Conservation (phyloP, 768 basidiomycete genomes). For the Boletus tylopilopsis region DNA sequence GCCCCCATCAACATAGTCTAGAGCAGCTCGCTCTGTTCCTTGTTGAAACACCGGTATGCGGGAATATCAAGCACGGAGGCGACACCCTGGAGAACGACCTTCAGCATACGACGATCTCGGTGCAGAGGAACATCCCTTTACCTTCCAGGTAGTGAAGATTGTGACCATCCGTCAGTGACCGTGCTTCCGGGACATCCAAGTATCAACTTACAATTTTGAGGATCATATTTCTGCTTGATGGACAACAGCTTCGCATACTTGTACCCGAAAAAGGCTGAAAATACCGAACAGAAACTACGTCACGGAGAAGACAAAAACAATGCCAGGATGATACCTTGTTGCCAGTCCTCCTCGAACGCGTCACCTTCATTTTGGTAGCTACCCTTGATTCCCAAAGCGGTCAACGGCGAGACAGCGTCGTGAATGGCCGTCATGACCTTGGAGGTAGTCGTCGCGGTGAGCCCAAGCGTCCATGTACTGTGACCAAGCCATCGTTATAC, state of each 20-base stretch:
- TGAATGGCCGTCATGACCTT: conserved; percentile 6
- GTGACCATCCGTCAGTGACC: not conserved
- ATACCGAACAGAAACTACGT: not conserved
- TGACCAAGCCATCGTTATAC: no score
- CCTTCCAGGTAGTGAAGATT: conserved; percentile 21
- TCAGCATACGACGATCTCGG: not conserved
- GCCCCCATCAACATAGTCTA: no score
- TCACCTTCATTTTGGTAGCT: conserved; percentile 25
- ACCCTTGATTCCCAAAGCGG: conserved; percentile 12
- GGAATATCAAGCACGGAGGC: conserved; percentile 1
- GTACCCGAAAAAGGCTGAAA: conserved; percentile 20
- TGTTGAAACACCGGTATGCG: conserved; percentile 1
- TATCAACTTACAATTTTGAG: conserved; percentile 15
- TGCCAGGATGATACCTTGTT: conserved; percentile 8
- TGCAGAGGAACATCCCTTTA: no score
- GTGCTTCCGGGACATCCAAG: not conserved
- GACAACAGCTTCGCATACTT: conserved; percentile 14
- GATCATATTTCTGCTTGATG: conserved; percentile 24
- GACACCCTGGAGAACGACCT: conserved; percentile 3
- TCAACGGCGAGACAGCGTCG: conserved; percentile 10
- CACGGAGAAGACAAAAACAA: no score
- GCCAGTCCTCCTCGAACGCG: conserved; percentile 18
- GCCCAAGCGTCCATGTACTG: conserved; percentile 16
- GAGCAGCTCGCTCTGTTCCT: conserved; percentile 3
- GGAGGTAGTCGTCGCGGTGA: not conserved